Evolutionary conservation across 2,329 filamentous ascomycete species (phyloP).

Genomic region (Ophiocordyceps australis): DNA sequence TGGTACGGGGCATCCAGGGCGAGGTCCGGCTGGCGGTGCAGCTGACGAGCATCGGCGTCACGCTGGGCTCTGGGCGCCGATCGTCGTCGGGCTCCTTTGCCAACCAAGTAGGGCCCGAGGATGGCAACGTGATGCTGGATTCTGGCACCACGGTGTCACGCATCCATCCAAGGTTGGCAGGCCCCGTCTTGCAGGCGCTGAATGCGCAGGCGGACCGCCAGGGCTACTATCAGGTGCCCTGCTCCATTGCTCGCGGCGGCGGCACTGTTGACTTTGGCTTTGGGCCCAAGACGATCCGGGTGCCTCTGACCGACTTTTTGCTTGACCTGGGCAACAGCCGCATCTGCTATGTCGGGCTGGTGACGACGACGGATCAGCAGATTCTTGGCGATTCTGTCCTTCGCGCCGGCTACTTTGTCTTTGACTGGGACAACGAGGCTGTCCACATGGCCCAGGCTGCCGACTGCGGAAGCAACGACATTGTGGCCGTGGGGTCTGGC

Average conservation of each 20-base stretch:
- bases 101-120: conserved; percentile 9
- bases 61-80: conserved; percentile 4
- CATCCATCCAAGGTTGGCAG: conserved; percentile 23
- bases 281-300: conserved; percentile 17
- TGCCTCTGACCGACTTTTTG: conserved; percentile 29
- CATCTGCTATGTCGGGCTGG: conserved; percentile 23
- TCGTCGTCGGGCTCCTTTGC: conserved; percentile 5
- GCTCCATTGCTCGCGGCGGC: conserved; percentile 13
- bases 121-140: conserved; percentile 28
- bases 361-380: conserved; percentile 19
- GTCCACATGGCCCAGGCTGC: conserved; percentile 22
- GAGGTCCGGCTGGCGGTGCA: conserved; percentile 17
- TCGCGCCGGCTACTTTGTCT: conserved; percentile 25
- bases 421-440: conserved; percentile 23
- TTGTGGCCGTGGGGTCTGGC: conserved; percentile 16
- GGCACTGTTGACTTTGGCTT: conserved; percentile 32
- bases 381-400: conserved; percentile 24
- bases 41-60: conserved; percentile 13
- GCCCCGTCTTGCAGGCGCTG: conserved; percentile 22
- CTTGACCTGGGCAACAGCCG: conserved; percentile 17
- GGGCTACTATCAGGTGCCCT: conserved; percentile 26
- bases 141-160: conserved; percentile 31
- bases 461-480: conserved; percentile 18
- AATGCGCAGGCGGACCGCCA: conserved; percentile 17
- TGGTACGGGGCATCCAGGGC: conserved; percentile 17